Percentiles rank a stretch among this genome's conserved stretches.
Conservation (phyloP, 2,329 filamentous ascomycete species). For the Nemania sp. region DNA sequence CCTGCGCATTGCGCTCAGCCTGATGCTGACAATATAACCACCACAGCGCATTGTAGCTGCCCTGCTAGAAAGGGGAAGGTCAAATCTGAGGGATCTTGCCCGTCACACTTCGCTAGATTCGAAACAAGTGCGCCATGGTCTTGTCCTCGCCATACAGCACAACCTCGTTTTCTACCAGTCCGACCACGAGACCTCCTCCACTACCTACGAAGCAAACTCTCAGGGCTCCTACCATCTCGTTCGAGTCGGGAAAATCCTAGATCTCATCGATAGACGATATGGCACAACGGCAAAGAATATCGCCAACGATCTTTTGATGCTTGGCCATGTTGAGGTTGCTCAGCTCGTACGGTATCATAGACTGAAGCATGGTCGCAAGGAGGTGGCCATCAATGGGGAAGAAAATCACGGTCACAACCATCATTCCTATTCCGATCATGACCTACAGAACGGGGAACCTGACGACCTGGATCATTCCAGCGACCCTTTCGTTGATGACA, state of each 20-base stretch:
- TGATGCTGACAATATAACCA: constrained; percentile 23
- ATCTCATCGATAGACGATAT: constrained; percentile 72
- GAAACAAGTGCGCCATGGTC: constrained; percentile 77
- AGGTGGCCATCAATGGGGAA: constrained; percentile 8
- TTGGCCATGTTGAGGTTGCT: constrained; percentile 75
- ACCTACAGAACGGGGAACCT: constrained; percentile 38
- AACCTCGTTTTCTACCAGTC: constrained; percentile 79
- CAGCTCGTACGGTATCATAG: constrained; percentile 69
- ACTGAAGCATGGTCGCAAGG: constrained; percentile 38
- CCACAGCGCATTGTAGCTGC: constrained; percentile 79
- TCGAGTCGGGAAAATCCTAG: constrained; percentile 78
- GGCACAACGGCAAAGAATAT: constrained; percentile 75
- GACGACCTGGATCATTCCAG: constrained; percentile 48
- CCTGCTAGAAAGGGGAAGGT: constrained; percentile 77
- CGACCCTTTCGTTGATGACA: constrained; percentile 37
- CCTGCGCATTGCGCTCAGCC: background rate
- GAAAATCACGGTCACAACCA: constrained; percentile 5
- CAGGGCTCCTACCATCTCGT: constrained; percentile 79
- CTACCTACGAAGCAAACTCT: constrained; percentile 83
- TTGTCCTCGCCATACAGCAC: constrained; percentile 85
- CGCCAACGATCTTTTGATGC: constrained; percentile 72
- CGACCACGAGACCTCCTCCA: constrained; percentile 61
- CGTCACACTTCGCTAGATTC: constrained; percentile 72
- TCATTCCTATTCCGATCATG: background rate
- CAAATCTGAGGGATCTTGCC: constrained; percentile 69